Evolutionary conservation across 2,329 filamentous ascomycete species (phyloP), one percentile per base, ranked within the genome.

Genomic region (Penicillium capsulatum): DNA sequence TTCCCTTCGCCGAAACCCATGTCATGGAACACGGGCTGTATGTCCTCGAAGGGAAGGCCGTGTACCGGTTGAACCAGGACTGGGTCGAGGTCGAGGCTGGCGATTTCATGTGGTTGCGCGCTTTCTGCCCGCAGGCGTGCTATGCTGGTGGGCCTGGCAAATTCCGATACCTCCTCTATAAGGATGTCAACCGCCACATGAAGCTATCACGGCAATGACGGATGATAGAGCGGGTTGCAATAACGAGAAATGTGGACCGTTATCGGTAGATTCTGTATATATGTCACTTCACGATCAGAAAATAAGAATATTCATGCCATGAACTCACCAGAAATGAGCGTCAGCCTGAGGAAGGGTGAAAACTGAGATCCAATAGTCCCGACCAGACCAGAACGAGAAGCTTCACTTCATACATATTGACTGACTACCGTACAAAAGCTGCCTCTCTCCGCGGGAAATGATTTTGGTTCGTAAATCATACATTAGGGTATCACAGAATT

Each of bases 61-160:
- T 55, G 6, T 55, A 55, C 34, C 45, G 52, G 4, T 48, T 55
- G 1, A 55, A 55, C 11, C 52, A 55, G 40, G 53, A 55, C 34
- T 55, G 53, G 53, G 53, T 55, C 9, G 53, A 55, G 47, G 53
- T 55, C 7, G 53, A 55, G 30, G 53, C 53, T 0, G 53, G 53
- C 27, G 53, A 55, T 20, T 55, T 55, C 33, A 55, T 55, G 53
- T 55, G 53, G 53, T 22, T 55, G 49, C 53, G 53, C 3, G 53
- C 53, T 28, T 55, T 55, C 42, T 55, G 53, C 17, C 53, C 53
- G 10, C 53, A 55, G 45, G 53, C 53, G 13, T 55, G 53, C 19
- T 55, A 55, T 9, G 53, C 53, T 5, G 53, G 53, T 51, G 53
- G 53, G 9, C 53, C 53, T 13, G 51, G 53, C 17, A 50, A 44